Conservation (phyloP, 768 basidiomycete genomes). For the Lentinula lateritia region DNA sequence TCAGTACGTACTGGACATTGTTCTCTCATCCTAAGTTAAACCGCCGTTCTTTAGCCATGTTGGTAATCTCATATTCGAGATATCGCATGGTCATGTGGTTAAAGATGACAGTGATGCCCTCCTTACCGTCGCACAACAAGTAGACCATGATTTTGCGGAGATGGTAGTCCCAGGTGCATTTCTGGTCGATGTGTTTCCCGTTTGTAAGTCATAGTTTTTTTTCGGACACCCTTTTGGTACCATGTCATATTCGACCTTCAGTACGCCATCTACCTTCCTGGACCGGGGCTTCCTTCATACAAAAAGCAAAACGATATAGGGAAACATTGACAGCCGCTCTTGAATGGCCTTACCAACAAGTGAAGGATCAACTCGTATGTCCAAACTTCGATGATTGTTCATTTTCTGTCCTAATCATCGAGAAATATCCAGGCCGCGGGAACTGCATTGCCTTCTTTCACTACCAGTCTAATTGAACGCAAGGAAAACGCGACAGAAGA, state of each 20-base stretch:
- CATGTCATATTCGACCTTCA: neutral
- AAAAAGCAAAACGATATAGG: neutral
- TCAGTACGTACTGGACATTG: neutral
- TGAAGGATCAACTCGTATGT: constrained; percentile 9
- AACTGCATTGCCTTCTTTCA: constrained; percentile 12
- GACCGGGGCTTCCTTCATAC: neutral
- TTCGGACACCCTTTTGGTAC: neutral
- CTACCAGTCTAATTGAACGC: constrained; percentile 8
- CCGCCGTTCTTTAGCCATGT: neutral
- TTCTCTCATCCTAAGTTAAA: neutral
- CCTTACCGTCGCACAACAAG: neutral
- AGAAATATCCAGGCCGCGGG: constrained; percentile 10
- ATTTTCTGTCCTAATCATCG: neutral
- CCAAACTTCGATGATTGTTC: neutral
- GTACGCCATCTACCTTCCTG: neutral
- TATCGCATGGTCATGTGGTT: constrained; percentile 5
- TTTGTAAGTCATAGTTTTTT: neutral
- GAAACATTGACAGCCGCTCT: neutral
- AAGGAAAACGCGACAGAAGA: constrained; percentile 6
- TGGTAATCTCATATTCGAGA: constrained; percentile 2
- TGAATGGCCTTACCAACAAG: constrained; percentile 7
- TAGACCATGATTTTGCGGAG: constrained; percentile 2
- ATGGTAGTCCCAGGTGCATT: constrained; percentile 4
- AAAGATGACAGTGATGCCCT: neutral
- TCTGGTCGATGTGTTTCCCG: neutral